Base-by-base conservation (phyloP, 225 moss, liverwort and hornwort genomes). In the Physcomitrellopsis africana region DNA sequence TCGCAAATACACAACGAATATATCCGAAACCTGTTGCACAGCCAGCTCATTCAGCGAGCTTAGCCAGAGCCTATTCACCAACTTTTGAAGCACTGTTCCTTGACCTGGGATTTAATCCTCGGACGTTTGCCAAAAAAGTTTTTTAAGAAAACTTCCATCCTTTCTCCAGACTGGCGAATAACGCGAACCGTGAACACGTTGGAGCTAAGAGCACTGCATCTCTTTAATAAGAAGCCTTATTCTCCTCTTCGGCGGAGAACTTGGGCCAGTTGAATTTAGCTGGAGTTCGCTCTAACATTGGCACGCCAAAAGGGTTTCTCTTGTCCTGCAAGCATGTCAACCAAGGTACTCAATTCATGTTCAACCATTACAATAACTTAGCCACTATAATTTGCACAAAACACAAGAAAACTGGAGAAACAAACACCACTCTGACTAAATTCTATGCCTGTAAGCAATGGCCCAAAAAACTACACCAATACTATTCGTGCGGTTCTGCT, bases 231-330 rank as follows among this genome's bases (percentile, higher is more conserved):
- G 71, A 72, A 63, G 72, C 29, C 62, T 63, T 63, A 11, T 44
- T 60, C 9, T 51, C 72, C 12, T 44, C 14, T 55, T 65, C 66
- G 6, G 73, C 76, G 18, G 63, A 74, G 23, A 77, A 60, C 10
- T 66, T 76, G 41, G 75, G 56, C 89, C 89, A 90, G 47, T 83
- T 70, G 32, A 83, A 68, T 37, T 60, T 76, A 6, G 89, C 86
- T 3, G 75, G 63, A 32, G 86, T 84, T 15, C 86, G 74, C 47
- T 78, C 63, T 72, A 81, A 80, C 77, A 89, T 65, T 75, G 75
- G 54, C 8, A 89, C 89, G 60, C 89, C 89, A 58, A 60, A 51
- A 3, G 65, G 46, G 23, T 82, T 77, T 46, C 24, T 77, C 10
- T 81, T 63, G 16, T 77, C 60, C 84, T 86, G 82, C 51, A 58